phyloP scores from a whole-genome alignment of 2,329 filamentous ascomycete genomes.

The Fusarium bactridioides region DNA sequence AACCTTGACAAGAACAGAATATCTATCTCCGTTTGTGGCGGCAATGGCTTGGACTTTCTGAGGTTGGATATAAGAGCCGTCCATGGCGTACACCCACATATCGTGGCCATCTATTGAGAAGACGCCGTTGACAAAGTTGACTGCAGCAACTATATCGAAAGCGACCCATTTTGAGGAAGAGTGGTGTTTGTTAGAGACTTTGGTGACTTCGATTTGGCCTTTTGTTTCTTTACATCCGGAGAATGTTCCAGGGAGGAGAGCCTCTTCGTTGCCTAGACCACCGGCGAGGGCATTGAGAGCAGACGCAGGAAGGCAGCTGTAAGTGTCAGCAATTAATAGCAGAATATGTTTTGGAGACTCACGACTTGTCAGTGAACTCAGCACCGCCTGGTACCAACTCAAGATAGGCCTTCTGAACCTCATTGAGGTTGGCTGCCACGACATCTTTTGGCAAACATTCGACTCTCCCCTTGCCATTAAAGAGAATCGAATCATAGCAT shows the following conservation, averaged over 20 bases:
- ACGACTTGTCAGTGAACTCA: conserved; percentile 54
- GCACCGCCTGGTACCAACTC: conserved; percentile 38
- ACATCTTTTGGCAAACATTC: conserved; percentile 57
- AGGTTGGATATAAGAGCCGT: conserved; percentile 63
- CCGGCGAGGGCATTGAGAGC: conserved; percentile 49
- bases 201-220: conserved; percentile 54
- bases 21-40: conserved; percentile 60
- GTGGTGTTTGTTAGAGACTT: conserved; percentile 47
- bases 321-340: not conserved
- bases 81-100: conserved; percentile 63
- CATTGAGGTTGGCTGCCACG: conserved; percentile 49
- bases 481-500: conserved; percentile 67
- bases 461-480: conserved; percentile 68
- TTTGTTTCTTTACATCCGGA: conserved; percentile 57
- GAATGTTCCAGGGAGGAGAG: conserved; percentile 54
- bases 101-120: conserved; percentile 62
- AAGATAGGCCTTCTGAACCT: conserved; percentile 45
- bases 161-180: conserved; percentile 54
- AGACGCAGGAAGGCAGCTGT: conserved; percentile 44
- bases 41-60: conserved; percentile 56
- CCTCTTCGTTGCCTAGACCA: conserved; percentile 44
- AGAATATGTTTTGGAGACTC: not conserved
- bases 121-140: conserved; percentile 54
- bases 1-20: conserved; percentile 59
- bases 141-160: conserved; percentile 62